Evolutionary conservation across 208 protist species (phyloP).

Genomic region (Trypanosoma cruzi): DNA sequence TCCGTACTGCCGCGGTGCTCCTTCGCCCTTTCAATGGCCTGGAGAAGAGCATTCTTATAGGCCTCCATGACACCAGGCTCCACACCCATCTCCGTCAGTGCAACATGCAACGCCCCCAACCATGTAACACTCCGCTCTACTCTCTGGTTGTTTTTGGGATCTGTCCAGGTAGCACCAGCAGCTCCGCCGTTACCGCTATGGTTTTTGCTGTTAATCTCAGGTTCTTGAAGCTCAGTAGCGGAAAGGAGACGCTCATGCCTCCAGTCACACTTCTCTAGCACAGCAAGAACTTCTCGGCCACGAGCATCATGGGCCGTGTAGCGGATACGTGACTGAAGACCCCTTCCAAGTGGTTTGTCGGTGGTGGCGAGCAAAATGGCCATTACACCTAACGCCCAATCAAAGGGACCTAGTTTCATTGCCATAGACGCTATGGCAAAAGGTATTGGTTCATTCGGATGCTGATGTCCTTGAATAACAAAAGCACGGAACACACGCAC

Average conservation of each 20-base stretch:
- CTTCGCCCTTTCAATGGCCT: conserved; percentile 37
- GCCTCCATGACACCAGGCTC: conserved; percentile 50
- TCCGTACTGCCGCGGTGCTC: conserved; percentile 23
- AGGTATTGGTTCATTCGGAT: conserved; percentile 32
- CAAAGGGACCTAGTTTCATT: conserved; percentile 75
- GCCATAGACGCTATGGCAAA: conserved; percentile 48
- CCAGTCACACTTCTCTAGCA: conserved; percentile 69
- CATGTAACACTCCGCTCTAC: conserved; percentile 42
- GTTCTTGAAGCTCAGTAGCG: conserved; percentile 35
- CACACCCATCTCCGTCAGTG: conserved; percentile 70
- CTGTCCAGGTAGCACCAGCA: background rate
- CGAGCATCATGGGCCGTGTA: conserved; percentile 28
- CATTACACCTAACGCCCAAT: conserved; percentile 73
- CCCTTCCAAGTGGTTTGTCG: conserved; percentile 31
- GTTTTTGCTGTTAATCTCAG: conserved; percentile 1
- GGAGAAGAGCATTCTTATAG: conserved; percentile 44
- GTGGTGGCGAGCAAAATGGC: conserved; percentile 44
- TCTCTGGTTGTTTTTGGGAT: conserved; percentile 10
- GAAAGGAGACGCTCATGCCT: conserved; percentile 54
- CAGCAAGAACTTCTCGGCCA: conserved; percentile 41
- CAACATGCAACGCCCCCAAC: conserved; percentile 64
- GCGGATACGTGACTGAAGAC: conserved; percentile 43
- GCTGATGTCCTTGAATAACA: conserved; percentile 22
- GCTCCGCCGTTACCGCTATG: conserved; percentile 14
- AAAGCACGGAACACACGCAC: conserved; percentile 31